Base-by-base conservation (phyloP, 169 alveolate genomes). In the Eimeria sp. region DNA sequence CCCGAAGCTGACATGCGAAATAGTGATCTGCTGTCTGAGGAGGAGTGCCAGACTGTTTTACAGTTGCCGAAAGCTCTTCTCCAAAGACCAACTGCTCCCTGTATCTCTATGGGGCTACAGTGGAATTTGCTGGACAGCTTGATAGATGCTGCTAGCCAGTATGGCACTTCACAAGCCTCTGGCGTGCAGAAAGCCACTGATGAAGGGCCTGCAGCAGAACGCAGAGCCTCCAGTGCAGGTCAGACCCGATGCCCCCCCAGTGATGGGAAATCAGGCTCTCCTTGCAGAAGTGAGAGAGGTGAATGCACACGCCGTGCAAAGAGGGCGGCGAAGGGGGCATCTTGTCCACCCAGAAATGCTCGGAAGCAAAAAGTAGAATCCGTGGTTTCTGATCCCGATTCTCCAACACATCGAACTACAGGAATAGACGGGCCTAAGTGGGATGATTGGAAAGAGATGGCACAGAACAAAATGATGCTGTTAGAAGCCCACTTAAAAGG, bases 11-110 rank as follows among this genome's bases (percentile, higher is more conserved):
- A 71, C 52, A 62, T 87, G 52, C 78, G 82, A 9, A 58, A 23
- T 27, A 87, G 82, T 66, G 93, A 87, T 52, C 49, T 87, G 11
- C 60, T 87, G 93, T 87, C 93, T 66, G 66, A 87, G 16, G 93
- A 87, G 83, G 93, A 87, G 66, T 87, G 93, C 33, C 83, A 52
- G 54, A 46, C 82, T 0, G 82, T 87, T 64, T 37, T 87, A 27
- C 93, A 43, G 62, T 37, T 87, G 4, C 93, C 93, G 27, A 43
- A 87, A 11, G 66, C 64, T 18, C 93, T 87, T 6, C 93, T 87
- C 66, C 43, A 18, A 60, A 64, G 64, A 23, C 46, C 93, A n/a
- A 6, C 52, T 11, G 10, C 40, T 25, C 49, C 83, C 14, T 33
- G 58, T 66, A 66, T 46, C 33, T n/a, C 93, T 16, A 23, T 82